These are phyloP conservation scores for Kockovaella imperatae DNA, from an alignment of 768 basidiomycete species.

Conservation along the genomic window DNA sequence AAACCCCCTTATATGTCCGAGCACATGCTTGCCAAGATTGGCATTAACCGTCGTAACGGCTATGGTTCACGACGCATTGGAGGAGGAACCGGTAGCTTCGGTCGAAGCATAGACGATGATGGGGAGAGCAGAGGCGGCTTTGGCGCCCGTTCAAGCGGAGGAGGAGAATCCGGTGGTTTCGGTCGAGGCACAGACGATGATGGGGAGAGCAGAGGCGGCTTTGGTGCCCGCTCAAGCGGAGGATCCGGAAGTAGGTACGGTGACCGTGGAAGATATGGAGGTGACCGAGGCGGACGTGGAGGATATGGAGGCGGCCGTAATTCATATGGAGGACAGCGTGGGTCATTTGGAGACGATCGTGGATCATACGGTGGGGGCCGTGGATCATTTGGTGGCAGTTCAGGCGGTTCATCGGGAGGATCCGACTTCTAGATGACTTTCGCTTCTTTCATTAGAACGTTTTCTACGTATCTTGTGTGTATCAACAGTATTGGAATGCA, in stretches of 20 bases:
- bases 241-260: slow-evolving; percentile 6
- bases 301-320: slow-evolving; percentile 13
- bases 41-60: slow-evolving; percentile 36
- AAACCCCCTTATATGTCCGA: slow-evolving; percentile 53
- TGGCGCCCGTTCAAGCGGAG: slow-evolving; percentile 4
- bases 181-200: too few relatives aligned
- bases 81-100: slow-evolving; percentile 2
- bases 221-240: slow-evolving; percentile 10
- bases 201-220: slow-evolving; percentile 1
- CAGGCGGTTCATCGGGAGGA: too few relatives aligned
- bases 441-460: too few relatives aligned
- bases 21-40: slow-evolving; percentile 49
- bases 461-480: too few relatives aligned
- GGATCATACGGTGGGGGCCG: too few relatives aligned
- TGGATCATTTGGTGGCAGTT: too few relatives aligned
- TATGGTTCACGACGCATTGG: slow-evolving; percentile 6
- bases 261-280: slow-evolving; percentile 9
- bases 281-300: slow-evolving; percentile 12
- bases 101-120: background rate
- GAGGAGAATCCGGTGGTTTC: slow-evolving; percentile 12
- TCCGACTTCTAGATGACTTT: too few relatives aligned
- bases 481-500: too few relatives aligned
- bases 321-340: too few relatives aligned
- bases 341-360: too few relatives aligned
- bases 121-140: background rate